Evolutionary conservation across 2,329 filamentous ascomycete genomes (phyloP).

Genomic region (Elsinoe fawcettii): DNA sequence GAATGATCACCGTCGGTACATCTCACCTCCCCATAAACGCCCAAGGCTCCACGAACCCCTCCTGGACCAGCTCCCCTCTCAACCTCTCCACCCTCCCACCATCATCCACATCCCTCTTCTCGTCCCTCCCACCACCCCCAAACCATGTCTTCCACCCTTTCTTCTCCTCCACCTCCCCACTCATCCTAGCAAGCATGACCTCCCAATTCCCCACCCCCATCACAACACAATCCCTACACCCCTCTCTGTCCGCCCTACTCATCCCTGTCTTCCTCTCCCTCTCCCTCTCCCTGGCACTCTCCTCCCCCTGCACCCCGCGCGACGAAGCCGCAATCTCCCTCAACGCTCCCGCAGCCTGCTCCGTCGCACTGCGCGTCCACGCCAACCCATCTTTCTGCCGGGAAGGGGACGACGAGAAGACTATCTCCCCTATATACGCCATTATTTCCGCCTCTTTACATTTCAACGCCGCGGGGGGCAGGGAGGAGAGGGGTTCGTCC

Average conservation of each 20-base stretch:
- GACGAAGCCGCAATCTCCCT: conserved; percentile 21
- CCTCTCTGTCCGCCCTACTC: conserved; percentile 39
- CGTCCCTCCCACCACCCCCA: conserved; percentile 22
- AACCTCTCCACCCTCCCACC: neutral
- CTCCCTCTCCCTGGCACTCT: neutral
- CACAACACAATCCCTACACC: conserved; percentile 68
- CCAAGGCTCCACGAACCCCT: conserved; percentile 7
- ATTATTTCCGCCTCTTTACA: conserved; percentile 83
- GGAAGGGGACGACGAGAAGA: conserved; percentile 59
- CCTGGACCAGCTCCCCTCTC: neutral
- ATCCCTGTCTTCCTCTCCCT: conserved; percentile 22
- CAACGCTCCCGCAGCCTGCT: conserved; percentile 23
- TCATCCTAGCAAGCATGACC: conserved; percentile 64
- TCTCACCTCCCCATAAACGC: neutral
- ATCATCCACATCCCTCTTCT: conserved; percentile 19
- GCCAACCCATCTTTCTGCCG: conserved; percentile 58
- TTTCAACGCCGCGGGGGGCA: conserved; percentile 46
- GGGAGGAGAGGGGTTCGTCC: conserved; percentile 57
- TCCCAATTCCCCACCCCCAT: conserved; percentile 76
- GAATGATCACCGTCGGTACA: neutral
- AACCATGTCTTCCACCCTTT: conserved; percentile 21
- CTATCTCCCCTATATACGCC: conserved; percentile 87
- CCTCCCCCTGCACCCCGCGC: conserved; percentile 13
- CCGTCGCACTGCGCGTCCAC: conserved; percentile 81
- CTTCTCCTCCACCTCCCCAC: conserved; percentile 23